These are phyloP conservation scores for Cnidoscolus chayamansa DNA, from an alignment of 441 rosid genomes.

Conservation along the genomic window DNA sequence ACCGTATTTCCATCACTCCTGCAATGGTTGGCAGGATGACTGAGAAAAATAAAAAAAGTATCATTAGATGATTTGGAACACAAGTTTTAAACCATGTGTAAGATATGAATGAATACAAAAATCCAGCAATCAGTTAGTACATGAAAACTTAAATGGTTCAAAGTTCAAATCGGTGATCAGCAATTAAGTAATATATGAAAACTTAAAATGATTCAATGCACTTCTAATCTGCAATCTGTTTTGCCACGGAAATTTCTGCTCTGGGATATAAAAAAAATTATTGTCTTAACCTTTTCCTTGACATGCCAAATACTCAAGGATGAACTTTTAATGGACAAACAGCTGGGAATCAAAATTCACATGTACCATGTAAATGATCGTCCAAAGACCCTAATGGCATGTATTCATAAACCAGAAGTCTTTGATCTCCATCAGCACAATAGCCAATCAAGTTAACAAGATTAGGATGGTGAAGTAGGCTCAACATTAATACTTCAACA, in stretches of 20 bases:
- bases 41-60: not conserved
- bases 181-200: not conserved
- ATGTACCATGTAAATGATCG: slow-evolving; percentile 72
- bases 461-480: slow-evolving; percentile 79
- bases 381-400: slow-evolving; percentile 85
- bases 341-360: slow-evolving; percentile 17
- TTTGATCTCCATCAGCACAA: slow-evolving; percentile 85
- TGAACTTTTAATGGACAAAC: not conserved
- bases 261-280: not conserved
- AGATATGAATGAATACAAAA: not conserved
- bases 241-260: not conserved
- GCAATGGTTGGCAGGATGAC: not conserved
- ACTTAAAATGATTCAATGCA: slow-evolving; percentile 1
- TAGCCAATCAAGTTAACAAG: slow-evolving; percentile 83
- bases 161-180: not conserved
- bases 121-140: too few species aligned
- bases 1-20: not conserved
- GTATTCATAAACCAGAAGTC: slow-evolving; percentile 83
- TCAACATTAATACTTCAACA: slow-evolving; percentile 74
- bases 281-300: not conserved
- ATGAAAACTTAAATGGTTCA: too few species aligned
- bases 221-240: not conserved
- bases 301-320: not conserved
- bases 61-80: not conserved
- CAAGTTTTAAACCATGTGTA: not conserved